Conservation (phyloP, 2,329 filamentous ascomycete species). For the Hypoxylon sp. region DNA sequence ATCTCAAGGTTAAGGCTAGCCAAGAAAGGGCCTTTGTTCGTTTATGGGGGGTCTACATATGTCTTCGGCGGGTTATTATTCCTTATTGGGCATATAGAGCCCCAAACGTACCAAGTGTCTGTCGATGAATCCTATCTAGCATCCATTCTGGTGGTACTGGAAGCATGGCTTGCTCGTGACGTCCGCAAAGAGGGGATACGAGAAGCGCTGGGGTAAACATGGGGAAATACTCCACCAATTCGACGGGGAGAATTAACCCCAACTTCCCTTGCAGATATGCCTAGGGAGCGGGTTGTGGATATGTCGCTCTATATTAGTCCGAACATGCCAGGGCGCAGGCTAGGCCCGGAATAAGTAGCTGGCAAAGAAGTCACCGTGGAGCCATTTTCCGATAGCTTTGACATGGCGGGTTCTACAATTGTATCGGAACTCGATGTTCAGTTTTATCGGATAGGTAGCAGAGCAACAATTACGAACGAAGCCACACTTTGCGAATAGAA, state of each 20-base stretch:
- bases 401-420: background rate
- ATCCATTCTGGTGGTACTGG: background rate
- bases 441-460: background rate
- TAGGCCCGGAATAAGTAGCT: slow-evolving; percentile 30
- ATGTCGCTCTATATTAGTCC: slow-evolving; percentile 37
- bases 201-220: slow-evolving; percentile 28
- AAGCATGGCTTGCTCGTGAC: slow-evolving; percentile 32
- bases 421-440: background rate
- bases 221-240: slow-evolving; percentile 38
- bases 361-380: slow-evolving; percentile 8
- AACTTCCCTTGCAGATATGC: slow-evolving; percentile 14
- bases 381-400: background rate
- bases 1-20: slow-evolving; percentile 10
- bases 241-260: slow-evolving; percentile 26
- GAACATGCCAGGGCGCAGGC: slow-evolving; percentile 18
- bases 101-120: background rate
- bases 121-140: background rate
- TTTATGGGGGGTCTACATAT: background rate
- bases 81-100: slow-evolving; percentile 10
- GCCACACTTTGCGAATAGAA: background rate
- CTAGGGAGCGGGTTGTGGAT: slow-evolving; percentile 5
- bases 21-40: slow-evolving; percentile 28
- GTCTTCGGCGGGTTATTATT: too few species aligned
- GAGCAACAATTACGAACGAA: background rate
- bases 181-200: slow-evolving; percentile 39